Conservation (phyloP, 768 basidiomycete species). For the Mycena maculata region DNA sequence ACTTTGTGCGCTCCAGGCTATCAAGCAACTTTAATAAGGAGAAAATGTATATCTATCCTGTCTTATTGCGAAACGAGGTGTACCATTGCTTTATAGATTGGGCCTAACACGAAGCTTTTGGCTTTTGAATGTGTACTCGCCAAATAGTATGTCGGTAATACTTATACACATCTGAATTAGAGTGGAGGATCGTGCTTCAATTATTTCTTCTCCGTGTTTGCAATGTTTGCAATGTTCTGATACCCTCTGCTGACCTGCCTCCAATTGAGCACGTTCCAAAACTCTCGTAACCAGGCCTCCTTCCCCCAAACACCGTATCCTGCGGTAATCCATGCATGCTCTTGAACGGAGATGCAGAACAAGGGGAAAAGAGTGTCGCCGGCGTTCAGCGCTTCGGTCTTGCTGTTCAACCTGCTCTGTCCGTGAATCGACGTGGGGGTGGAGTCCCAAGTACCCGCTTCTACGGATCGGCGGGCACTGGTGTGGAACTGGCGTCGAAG, state of each 20-base stretch:
- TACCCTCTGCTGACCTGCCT: conserved; percentile 61
- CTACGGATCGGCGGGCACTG: conserved; percentile 11
- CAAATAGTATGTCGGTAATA: no score
- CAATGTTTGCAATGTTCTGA: conserved; percentile 22
- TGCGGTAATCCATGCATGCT: conserved; percentile 87
- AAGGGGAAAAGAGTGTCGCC: conserved; percentile 77
- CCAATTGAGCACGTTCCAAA: conserved; percentile 91
- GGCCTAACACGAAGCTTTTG: background rate
- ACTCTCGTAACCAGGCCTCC: conserved; percentile 84
- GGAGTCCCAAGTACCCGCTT: background rate
- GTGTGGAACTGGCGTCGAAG: conserved; percentile 26
- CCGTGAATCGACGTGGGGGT: background rate
- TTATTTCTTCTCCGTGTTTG: no score
- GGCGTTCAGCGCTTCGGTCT: conserved; percentile 44
- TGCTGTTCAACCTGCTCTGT: conserved; percentile 26
- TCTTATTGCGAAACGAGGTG: conserved; percentile 23
- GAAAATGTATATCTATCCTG: conserved; percentile 27
- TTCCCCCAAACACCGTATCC: conserved; percentile 94
- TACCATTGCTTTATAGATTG: no score
- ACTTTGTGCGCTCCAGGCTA: conserved; percentile 85
- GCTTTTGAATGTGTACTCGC: no score
- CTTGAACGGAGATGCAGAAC: conserved; percentile 82
- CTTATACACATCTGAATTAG: no score
- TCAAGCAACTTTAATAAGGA: conserved; percentile 58
- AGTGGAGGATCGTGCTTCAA: no score